Conservation (phyloP, 1,139 yeast genomes). For the Geotrichum klebahnii region DNA sequence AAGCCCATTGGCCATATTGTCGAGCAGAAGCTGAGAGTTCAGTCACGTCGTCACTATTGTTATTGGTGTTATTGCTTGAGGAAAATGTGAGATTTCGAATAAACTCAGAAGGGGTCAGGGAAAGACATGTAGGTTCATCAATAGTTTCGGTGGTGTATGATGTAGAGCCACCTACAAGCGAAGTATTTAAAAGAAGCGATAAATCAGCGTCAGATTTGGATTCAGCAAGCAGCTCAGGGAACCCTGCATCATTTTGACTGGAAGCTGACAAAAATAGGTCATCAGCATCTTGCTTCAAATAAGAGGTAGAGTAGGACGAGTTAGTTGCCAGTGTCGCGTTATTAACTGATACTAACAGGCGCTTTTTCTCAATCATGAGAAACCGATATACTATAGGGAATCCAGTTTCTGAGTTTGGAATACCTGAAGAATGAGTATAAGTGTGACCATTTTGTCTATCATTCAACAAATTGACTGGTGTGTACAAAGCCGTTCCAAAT, state of each 20-base stretch:
- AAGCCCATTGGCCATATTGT: background rate
- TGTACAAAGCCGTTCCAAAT: conserved; percentile 34
- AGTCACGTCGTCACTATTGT: background rate
- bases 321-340: conserved; percentile 21
- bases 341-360: conserved; percentile 40
- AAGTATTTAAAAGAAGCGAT: conserved; percentile 16
- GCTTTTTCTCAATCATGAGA: conserved; percentile 43
- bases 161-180: conserved; percentile 14
- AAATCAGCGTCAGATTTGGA: too few relatives aligned
- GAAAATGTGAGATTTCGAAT: conserved; percentile 8
- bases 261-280: conserved; percentile 6
- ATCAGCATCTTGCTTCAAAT: conserved; percentile 6
- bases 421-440: conserved; percentile 25
- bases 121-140: conserved; percentile 16
- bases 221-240: too few relatives aligned
- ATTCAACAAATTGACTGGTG: conserved; percentile 34
- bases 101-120: conserved; percentile 19
- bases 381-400: conserved; percentile 48
- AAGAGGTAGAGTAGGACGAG: conserved; percentile 20
- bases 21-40: background rate
- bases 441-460: conserved; percentile 33
- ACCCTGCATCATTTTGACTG: too few relatives aligned
- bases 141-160: conserved; percentile 26
- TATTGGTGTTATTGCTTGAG: background rate
- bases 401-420: conserved; percentile 26